Conservation (phyloP, 192 early-diverging fungal species). For the Backusella psychrophila region DNA sequence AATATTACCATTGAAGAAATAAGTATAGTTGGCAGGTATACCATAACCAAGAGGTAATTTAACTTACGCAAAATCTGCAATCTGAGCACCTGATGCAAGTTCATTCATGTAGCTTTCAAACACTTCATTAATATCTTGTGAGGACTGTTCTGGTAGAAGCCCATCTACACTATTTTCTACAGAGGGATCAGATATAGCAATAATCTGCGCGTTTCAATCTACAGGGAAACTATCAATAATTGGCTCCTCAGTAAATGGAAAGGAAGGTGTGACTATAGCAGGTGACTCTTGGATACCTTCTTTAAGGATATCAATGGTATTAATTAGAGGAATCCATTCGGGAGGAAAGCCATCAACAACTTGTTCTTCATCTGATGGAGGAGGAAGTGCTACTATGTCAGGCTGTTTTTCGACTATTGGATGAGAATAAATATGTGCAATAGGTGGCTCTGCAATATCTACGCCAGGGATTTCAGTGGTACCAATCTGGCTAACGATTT, state of each 20-base stretch:
- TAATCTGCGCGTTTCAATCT: not conserved
- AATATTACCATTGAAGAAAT: not conserved
- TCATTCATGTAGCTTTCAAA: not conserved
- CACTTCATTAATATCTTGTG: not conserved
- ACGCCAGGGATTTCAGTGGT: not conserved
- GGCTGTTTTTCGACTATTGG: not conserved
- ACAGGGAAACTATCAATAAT: not conserved
- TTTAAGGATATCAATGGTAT: too few species aligned
- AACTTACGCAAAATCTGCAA: not conserved
- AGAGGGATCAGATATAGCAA: not conserved
- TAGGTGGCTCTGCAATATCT: too few species aligned
- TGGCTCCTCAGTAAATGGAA: not conserved
- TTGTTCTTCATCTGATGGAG: not conserved
- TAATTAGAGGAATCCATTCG: too few species aligned
- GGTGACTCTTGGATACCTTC: not conserved
- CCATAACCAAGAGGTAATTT: not conserved
- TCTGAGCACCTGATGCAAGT: not conserved
- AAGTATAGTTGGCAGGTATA: not conserved
- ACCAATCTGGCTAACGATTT: not conserved
- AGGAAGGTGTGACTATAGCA: not conserved
- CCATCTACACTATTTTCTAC: not conserved
- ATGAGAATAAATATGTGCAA: too few species aligned
- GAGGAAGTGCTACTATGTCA: not conserved
- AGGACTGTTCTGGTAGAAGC: not conserved
- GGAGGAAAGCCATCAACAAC: too few species aligned